Evolutionary conservation across 1,284 basidiomycete species (phyloP), one percentile per base, ranked within the genome.

Genomic region (Tilletia setariae): DNA sequence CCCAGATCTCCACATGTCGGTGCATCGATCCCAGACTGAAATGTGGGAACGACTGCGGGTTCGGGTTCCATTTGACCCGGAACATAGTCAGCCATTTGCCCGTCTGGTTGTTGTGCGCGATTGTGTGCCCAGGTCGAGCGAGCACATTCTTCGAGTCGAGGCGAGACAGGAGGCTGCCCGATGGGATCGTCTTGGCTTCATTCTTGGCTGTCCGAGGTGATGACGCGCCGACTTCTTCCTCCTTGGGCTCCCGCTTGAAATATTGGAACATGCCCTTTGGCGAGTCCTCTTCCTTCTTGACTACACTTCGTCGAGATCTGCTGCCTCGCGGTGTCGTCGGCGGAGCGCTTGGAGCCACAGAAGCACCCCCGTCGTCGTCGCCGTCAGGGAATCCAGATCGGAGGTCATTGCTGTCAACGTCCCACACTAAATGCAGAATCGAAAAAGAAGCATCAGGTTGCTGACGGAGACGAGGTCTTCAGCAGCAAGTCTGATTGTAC

Each of bases 31-130:
- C 80, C 40, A 82, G 76, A 46, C 68, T 49, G 53, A 81, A 80
- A 44, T 81, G 79, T 1, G 79, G 76, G 49, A 76, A 72, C 2
- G 77, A 53, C 9, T 66, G 30, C 1, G 79, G 65, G 46, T 80
- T 79, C n/a, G 47, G 65, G 63, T 78, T 71, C 77, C 79, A 81
- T 23, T 63, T 66, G 1, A 76, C 77, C 1, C 80, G 71, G 72
- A 82, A 81, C 40, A 80, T 70, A n/a, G 79, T 82, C 23, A 82
- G 72, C 80, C 80, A 82, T 61, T 76, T 77, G 23, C 80, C 80
- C 1, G 80, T 82, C 35, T 81, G 78, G 56, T 82, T 82, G 72
- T 82, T 82, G 68, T 82, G 80, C 7, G 75, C 73, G 23, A 82
- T 69, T 13, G 63, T 67, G 4, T 42, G 64, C 13, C 25, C 7